These are phyloP conservation scores for Fusarium ramigenum DNA, from an alignment of 2,329 filamentous ascomycete genomes.

Conservation along the genomic window DNA sequence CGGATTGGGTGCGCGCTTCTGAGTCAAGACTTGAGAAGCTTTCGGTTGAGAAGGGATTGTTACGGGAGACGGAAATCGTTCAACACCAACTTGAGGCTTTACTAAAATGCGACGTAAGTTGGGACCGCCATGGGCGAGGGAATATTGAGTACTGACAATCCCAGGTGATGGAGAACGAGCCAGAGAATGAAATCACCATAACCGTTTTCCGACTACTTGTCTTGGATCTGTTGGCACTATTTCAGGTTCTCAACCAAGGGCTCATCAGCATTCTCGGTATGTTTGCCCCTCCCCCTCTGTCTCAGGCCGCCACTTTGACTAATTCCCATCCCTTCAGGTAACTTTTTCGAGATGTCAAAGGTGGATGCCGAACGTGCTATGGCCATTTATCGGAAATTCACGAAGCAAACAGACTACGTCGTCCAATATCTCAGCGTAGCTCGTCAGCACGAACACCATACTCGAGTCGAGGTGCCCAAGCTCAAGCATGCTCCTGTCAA, in stretches of 20 bases:
- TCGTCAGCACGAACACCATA: slow-evolving; percentile 90
- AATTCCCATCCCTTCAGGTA: slow-evolving; percentile 64
- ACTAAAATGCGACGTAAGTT: slow-evolving; percentile 85
- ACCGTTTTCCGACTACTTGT: slow-evolving; percentile 93
- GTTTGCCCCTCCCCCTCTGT: slow-evolving; percentile 42
- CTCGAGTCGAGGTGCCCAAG: slow-evolving; percentile 92
- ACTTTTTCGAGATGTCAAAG: slow-evolving; percentile 98
- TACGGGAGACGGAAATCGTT: slow-evolving; percentile 90
- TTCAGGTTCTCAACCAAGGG: slow-evolving; percentile 95
- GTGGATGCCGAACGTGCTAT: slow-evolving; percentile 92
- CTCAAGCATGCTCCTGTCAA: slow-evolving; percentile 97
- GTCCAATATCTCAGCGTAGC: slow-evolving; percentile 90
- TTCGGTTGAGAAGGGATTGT: slow-evolving; percentile 87
- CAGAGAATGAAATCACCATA: slow-evolving; percentile 95
- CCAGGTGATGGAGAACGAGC: slow-evolving; percentile 85
- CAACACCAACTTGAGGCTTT: slow-evolving; percentile 88
- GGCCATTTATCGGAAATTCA: slow-evolving; percentile 91
- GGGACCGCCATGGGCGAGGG: not conserved
- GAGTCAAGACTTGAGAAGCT: slow-evolving; percentile 86
- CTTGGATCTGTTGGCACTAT: slow-evolving; percentile 86
- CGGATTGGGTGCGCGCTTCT: slow-evolving; percentile 87
- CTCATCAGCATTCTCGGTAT: slow-evolving; percentile 95
- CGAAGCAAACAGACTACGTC: slow-evolving; percentile 89
- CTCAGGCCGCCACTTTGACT: slow-evolving; percentile 12
- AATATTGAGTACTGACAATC: slow-evolving; percentile 4